phyloP scores from a whole-genome alignment of 2,329 filamentous ascomycete species.

The Harringtonia lauricola region DNA sequence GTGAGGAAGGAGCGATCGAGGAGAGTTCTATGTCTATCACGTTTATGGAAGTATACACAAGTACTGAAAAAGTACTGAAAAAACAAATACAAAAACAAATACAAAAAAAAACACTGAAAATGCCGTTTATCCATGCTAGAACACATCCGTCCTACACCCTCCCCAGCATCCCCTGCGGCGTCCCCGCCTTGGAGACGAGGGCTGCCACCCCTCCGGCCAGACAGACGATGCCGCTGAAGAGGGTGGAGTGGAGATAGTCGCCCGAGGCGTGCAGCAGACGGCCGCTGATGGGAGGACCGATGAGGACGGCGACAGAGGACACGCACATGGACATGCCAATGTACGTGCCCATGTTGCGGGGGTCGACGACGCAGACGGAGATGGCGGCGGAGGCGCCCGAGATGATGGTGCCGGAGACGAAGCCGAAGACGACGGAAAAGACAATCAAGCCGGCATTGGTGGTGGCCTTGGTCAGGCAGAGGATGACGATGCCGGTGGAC shows the following conservation, averaged over 20 bases:
- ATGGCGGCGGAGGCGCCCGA: constrained; percentile 25
- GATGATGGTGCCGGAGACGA: constrained; percentile 20
- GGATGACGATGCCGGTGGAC: constrained; percentile 15
- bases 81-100: no score
- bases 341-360: constrained; percentile 39
- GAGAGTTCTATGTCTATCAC: no score
- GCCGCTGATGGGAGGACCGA: constrained; percentile 34
- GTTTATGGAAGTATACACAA: no score
- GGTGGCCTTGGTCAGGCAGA: constrained; percentile 16
- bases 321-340: constrained; percentile 31
- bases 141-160: not conserved
- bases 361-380: constrained; percentile 25
- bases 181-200: constrained; percentile 12
- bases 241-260: constrained; percentile 23
- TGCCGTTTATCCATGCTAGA: not conserved
- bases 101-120: no score
- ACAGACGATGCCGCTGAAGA: constrained; percentile 25
- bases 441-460: constrained; percentile 12
- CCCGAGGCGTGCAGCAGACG: constrained; percentile 26
- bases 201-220: constrained; percentile 17
- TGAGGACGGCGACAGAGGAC: constrained; percentile 25
- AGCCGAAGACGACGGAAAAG: constrained; percentile 12
- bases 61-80: no score
- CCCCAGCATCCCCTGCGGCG: constrained; percentile 18
- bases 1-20: no score